Percentiles rank a stretch among this genome's conserved stretches.
These are phyloP conservation scores for Tricladium varicosporioides DNA, from an alignment of 2,329 filamentous ascomycete genomes.

Conservation along the genomic window DNA sequence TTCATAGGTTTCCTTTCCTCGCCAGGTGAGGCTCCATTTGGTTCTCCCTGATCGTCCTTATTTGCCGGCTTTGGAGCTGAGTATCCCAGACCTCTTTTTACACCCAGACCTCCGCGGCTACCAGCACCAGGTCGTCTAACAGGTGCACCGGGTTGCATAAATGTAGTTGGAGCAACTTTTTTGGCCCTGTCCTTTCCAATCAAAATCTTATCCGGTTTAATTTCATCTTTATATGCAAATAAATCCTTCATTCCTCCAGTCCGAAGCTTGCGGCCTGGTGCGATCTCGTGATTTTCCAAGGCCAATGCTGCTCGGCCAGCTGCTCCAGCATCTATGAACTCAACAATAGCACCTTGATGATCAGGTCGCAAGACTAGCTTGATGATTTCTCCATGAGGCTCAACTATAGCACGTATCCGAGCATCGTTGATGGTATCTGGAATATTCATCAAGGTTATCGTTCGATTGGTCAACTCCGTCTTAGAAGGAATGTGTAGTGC, in stretches of 20 bases:
- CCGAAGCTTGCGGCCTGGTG: constrained; percentile 48
- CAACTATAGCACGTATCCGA: constrained; percentile 71
- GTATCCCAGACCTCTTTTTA: constrained; percentile 36
- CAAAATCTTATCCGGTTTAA: constrained; percentile 42
- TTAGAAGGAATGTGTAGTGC: constrained; percentile 39
- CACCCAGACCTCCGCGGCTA: constrained; percentile 37
- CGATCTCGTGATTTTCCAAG: constrained; percentile 55
- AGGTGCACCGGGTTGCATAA: constrained; percentile 30
- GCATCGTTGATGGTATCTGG: constrained; percentile 92
- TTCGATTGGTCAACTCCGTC: constrained; percentile 60
- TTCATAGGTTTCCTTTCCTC: constrained; percentile 37
- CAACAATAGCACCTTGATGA: constrained; percentile 81
- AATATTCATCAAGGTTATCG: constrained; percentile 78
- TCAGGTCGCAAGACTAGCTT: constrained; percentile 79
- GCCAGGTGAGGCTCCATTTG: constrained; percentile 24
- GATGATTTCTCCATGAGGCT: constrained; percentile 66
- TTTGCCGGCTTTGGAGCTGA: constrained; percentile 6
- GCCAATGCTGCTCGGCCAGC: constrained; percentile 70
- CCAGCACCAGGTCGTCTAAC: constrained; percentile 35
- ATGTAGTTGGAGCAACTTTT: constrained; percentile 40
- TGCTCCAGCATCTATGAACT: constrained; percentile 65
- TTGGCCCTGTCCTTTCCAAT: constrained; percentile 28
- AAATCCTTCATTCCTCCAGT: constrained; percentile 55
- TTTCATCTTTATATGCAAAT: constrained; percentile 48
- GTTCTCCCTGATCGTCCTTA: constrained; percentile 12